Base-by-base conservation (phyloP, 78 protist species). In the Goniomonas avonlea region DNA sequence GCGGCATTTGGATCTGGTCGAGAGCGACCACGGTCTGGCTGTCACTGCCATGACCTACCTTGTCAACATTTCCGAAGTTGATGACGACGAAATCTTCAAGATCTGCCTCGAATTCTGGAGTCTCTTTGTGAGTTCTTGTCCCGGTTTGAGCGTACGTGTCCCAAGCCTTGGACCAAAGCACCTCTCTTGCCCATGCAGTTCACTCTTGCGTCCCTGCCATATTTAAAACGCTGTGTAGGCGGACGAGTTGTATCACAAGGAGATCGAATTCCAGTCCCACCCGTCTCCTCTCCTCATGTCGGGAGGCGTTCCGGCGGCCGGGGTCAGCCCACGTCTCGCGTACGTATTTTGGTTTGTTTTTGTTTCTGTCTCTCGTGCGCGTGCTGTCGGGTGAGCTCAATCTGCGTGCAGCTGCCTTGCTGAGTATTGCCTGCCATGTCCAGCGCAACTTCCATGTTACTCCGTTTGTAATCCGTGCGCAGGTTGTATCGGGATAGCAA, bases 41-140 rank as follows among this genome's bases (percentile, higher is more conserved):
- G n/a, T n/a, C n/a, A n/a, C n/a, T n/a, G n/a, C n/a, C n/a, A n/a
- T 92, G 48, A 55, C 43, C 34, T 68, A 65, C 37, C 56, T 95
- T 21, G 71, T 88, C 21, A 15, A 77, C 38, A 79, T 97, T 41
- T 88, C 96, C n/a, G 48, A 68, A n/a, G 92, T 61, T 1, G 70
- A 61, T 17, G 70, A 61, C 23, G 23, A 35, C n/a, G 97, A 92
- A 68, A 47, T 94, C 58, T 95, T 95, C 83, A 96, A 95, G 86
- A 87, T 95, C 20, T 88, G 95, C 80, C 79, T 94, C 35, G 99
- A 96, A 73, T 96, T 91, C 79, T 96, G 98, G 99, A 45, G 83
- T 78, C 2, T 1, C 21, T 74, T 82, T 25, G n/a, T n/a, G n/a
- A n/a, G 50, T n/a, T n/a, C n/a, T n/a, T n/a, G n/a, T n/a, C n/a